Base-by-base conservation (phyloP, 2,329 filamentous ascomycete genomes). In the Penicillium sp. region DNA sequence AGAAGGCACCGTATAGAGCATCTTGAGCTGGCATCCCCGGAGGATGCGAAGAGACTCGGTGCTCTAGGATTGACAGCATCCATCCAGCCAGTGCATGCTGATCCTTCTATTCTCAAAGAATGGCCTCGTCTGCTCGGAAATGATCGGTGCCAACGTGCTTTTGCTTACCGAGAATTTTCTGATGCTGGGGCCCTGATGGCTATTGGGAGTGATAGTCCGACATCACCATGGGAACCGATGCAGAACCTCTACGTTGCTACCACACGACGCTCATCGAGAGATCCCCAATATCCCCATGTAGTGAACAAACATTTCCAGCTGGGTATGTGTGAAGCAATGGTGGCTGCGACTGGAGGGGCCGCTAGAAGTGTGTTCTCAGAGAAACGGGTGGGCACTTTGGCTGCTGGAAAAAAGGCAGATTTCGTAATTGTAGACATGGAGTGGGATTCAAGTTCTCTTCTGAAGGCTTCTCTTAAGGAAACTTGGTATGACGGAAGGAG, bases 191-290 rank as follows among this genome's bases (percentile, higher is more conserved):
- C 77, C 0, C 53, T 59, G 1, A 54, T 81, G 8, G 77, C 79
- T 0, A 73, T 81, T 44, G 79, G 79, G 0, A 77, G 75, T 3
- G 79, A 81, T 58, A 70, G 76, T 2, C 79, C 79, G 1, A 81
- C 79, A 1, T 78, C 79, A 8, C 77, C 76, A 5, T 74, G 78
- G 58, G 62, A 65, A 19, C 74, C 77, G 18, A 59, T 80, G 33
- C 63, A 67, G n/a, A 81, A 81, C 51, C 48, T 81, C 46, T 80
- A 81, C 58, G 73, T 76, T 21, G 79, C 78, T 6, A 79, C 77
- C 2, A 81, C 79, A 19, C 68, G 79, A 47, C 70, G 71, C 51
- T 77, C 75, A 13, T 75, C 76, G 11, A 67, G 73, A 47, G 69
- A 78, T 48, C 72, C 73, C 0, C 64, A 70, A 2, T 63, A 57